These are phyloP conservation scores for Phytophthora ramorum DNA, from an alignment of 352 stramenopile species.

Conservation along the genomic window DNA sequence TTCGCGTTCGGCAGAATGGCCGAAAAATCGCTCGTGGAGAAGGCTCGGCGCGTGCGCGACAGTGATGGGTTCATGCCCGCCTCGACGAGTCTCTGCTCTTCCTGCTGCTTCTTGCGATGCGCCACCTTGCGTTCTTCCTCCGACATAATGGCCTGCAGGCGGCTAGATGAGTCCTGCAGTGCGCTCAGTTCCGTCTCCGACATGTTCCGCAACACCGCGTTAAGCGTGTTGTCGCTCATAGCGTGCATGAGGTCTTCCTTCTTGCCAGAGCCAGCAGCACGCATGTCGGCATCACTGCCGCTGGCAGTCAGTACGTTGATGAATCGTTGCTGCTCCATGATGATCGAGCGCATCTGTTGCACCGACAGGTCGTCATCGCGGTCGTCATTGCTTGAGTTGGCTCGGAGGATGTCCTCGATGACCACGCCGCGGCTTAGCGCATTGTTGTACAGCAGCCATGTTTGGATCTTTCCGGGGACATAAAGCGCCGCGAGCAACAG, in stretches of 20 bases:
- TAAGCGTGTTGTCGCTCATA: constrained; percentile 75
- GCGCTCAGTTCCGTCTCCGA: constrained; percentile 72
- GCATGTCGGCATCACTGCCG: constrained; percentile 66
- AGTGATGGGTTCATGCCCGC: constrained; percentile 49
- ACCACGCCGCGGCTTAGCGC: constrained; percentile 96
- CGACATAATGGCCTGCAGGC: constrained; percentile 68
- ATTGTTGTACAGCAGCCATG: constrained; percentile 98
- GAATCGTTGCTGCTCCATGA: constrained; percentile 81
- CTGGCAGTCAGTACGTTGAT: constrained; percentile 68
- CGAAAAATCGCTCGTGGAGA: constrained; percentile 71
- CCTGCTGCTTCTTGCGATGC: constrained; percentile 39
- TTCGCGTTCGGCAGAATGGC: constrained; percentile 33
- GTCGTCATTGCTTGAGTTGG: constrained; percentile 74
- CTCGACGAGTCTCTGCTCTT: constrained; percentile 35
- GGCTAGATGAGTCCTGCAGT: constrained; percentile 67
- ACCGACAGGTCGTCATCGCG: constrained; percentile 74
- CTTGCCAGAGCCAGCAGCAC: constrained; percentile 19
- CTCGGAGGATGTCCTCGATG: constrained; percentile 96
- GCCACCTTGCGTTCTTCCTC: constrained; percentile 50
- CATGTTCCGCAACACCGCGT: constrained; percentile 65
- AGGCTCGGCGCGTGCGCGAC: constrained; percentile 59
- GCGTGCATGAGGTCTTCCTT: constrained; percentile 71
- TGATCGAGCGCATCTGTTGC: constrained; percentile 81
- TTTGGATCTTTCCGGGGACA: constrained; percentile 94
- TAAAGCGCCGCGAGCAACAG: constrained; percentile 91